Percentiles rank a stretch among this genome's conserved stretches.
Evolutionary conservation across 1,284 basidiomycete species (phyloP).

Genomic region (Tilletia indica): DNA sequence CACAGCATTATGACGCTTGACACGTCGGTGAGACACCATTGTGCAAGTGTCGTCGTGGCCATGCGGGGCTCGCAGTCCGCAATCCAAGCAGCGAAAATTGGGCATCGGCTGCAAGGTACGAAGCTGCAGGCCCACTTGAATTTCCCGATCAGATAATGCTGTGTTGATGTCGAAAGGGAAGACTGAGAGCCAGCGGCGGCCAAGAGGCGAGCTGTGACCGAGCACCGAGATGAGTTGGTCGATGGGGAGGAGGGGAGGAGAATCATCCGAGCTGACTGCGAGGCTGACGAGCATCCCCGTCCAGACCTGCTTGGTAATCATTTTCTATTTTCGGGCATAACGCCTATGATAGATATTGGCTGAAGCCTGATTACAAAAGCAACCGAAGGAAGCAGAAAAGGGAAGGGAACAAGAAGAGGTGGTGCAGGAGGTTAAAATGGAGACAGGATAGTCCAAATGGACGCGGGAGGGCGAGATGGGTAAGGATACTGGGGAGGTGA

Average conservation of each 20-base stretch:
- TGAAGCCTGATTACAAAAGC: too few relatives aligned
- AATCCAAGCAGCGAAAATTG: background rate
- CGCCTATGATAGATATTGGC: too few relatives aligned
- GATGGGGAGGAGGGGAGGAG: background rate
- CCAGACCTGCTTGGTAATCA: background rate
- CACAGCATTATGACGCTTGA: too few relatives aligned
- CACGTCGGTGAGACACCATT: too few relatives aligned
- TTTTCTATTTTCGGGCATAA: too few relatives aligned
- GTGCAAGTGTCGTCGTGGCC: background rate
- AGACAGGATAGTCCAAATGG: background rate
- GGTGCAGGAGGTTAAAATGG: slow-evolving; percentile 75
- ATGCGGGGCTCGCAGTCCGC: background rate
- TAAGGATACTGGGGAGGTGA: background rate
- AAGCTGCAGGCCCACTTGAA: slow-evolving; percentile 1
- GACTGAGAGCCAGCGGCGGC: background rate
- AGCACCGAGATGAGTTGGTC: background rate
- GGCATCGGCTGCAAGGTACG: background rate
- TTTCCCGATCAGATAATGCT: slow-evolving; percentile 9
- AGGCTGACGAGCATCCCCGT: background rate
- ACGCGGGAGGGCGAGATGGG: slow-evolving; percentile 13
- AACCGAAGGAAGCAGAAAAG: too few relatives aligned
- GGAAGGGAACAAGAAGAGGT: too few relatives aligned
- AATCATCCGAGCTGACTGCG: background rate
- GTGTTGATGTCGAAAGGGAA: slow-evolving; percentile 4
- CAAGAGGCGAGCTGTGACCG: background rate